Evolutionary conservation across 2,329 filamentous ascomycete genomes (phyloP).

Genomic region (Plectosphaerella plurivora): DNA sequence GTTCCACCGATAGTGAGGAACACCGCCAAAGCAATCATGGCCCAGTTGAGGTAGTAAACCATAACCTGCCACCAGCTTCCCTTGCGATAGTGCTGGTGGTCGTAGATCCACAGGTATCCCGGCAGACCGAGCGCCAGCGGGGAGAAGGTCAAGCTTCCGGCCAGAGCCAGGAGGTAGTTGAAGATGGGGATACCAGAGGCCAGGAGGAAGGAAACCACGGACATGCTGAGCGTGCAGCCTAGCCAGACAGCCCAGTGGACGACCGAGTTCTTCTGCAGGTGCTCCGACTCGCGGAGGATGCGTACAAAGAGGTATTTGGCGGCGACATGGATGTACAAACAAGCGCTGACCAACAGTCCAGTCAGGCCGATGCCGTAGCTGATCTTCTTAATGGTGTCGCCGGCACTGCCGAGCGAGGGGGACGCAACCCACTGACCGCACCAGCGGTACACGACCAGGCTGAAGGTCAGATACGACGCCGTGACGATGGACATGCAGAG

Average conservation of each 20-base stretch:
- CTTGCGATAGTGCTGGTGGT: slow-evolving; percentile 15
- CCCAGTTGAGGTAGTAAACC: slow-evolving; percentile 27
- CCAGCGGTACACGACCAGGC: slow-evolving; percentile 55
- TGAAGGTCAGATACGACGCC: slow-evolving; percentile 52
- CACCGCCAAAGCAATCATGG: slow-evolving; percentile 26
- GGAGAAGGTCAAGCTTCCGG: slow-evolving; percentile 27
- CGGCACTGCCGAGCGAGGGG: slow-evolving; percentile 57
- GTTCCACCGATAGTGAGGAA: slow-evolving; percentile 36
- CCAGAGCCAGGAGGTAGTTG: slow-evolving; percentile 24
- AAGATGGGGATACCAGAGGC: slow-evolving; percentile 28
- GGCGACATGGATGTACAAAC: slow-evolving; percentile 30
- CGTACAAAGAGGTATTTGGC: slow-evolving; percentile 36
- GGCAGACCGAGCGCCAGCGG: slow-evolving; percentile 28
- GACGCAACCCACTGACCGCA: slow-evolving; percentile 60
- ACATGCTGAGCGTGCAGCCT: slow-evolving; percentile 22
- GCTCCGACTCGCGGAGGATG: slow-evolving; percentile 27
- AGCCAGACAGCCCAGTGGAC: slow-evolving; percentile 32
- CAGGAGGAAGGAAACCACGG: slow-evolving; percentile 23
- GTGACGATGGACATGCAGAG: slow-evolving; percentile 54
- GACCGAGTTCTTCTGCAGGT: slow-evolving; percentile 27
- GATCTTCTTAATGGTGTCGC: slow-evolving; percentile 54
- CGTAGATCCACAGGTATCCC: slow-evolving; percentile 17
- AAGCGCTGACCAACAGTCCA: slow-evolving; percentile 43
- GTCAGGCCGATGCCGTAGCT: slow-evolving; percentile 55
- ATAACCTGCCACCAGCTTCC: slow-evolving; percentile 17